A percentile compares a stretch with the other conserved stretches of the same genome.
Conservation (phyloP, 331 rosid genomes). For the Quercus phellos region DNA sequence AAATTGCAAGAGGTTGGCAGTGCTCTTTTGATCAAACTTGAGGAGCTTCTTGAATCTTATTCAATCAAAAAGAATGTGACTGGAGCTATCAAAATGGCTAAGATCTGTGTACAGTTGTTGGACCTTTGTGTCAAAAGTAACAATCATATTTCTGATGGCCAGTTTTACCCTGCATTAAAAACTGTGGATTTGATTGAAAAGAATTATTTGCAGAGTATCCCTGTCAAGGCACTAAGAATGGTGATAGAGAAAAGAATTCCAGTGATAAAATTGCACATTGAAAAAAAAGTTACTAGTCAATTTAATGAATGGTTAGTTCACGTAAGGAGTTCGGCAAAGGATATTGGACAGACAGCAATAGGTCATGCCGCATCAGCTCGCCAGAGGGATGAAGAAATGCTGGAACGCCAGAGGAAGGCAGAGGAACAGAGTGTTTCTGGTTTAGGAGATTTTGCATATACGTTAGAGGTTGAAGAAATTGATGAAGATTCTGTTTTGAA, state of each 20-base stretch:
- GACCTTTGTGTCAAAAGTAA: slow-evolving; percentile 91
- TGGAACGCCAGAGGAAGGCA: slow-evolving; percentile 62
- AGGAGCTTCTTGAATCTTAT: slow-evolving; percentile 85
- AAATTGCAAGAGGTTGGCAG: slow-evolving; percentile 89
- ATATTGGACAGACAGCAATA: slow-evolving; percentile 77
- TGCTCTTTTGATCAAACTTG: slow-evolving; percentile 63
- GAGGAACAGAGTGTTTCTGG: slow-evolving; percentile 52
- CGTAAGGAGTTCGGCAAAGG: slow-evolving; percentile 73
- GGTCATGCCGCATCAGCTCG: slow-evolving; percentile 64
- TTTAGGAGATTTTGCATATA: slow-evolving; percentile 42
- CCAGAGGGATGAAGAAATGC: slow-evolving; percentile 75
- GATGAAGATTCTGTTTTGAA: slow-evolving; percentile 63
- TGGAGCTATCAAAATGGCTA: slow-evolving; percentile 77
- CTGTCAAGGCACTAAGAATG: slow-evolving; percentile 61
- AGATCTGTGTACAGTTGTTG: slow-evolving; percentile 67
- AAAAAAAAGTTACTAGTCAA: slow-evolving; percentile 69
- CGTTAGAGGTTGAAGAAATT: slow-evolving; percentile 66
- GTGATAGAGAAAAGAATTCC: slow-evolving; percentile 74
- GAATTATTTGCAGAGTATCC: slow-evolving; percentile 50
- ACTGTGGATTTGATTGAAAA: slow-evolving; percentile 77
- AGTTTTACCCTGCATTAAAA: slow-evolving; percentile 76
- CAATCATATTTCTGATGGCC: slow-evolving; percentile 58
- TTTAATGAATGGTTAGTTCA: slow-evolving; percentile 94
- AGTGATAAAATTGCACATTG: slow-evolving; percentile 61
- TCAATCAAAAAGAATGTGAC: slow-evolving; percentile 72